A percentile compares a stretch with the other conserved stretches of the same genome.
These are phyloP conservation scores for Fusarium pseudonygamai DNA, from an alignment of 2,329 filamentous ascomycete genomes.

Conservation along the genomic window DNA sequence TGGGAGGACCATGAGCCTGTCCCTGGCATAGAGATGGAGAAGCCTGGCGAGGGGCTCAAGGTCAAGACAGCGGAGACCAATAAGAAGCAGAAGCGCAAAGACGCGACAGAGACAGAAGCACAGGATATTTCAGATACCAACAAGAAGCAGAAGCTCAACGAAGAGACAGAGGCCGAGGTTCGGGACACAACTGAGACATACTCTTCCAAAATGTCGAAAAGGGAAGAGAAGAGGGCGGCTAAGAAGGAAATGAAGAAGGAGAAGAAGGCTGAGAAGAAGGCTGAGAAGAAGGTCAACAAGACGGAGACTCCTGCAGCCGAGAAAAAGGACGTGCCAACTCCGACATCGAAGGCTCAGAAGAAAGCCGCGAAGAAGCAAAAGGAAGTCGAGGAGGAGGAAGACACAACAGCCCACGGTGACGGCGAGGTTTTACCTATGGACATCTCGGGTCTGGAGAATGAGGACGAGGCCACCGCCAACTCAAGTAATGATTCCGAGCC, in stretches of 20 bases:
- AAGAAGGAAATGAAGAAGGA: conserved; percentile 58
- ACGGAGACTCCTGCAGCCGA: conserved; percentile 48
- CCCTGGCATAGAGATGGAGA: conserved; percentile 66
- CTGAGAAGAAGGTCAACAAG: conserved; percentile 56
- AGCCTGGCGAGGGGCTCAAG: conserved; percentile 72
- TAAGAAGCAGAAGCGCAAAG: conserved; percentile 62
- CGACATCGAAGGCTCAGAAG: conserved; percentile 39
- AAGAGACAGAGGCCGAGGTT: conserved; percentile 38
- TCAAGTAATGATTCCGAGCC: conserved; percentile 63
- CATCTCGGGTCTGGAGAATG: conserved; percentile 45
- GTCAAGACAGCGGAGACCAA: conserved; percentile 57
- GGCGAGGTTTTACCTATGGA: conserved; percentile 40
- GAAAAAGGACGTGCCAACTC: conserved; percentile 39
- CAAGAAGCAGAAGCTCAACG: conserved; percentile 63
- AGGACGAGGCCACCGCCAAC: conserved; percentile 56
- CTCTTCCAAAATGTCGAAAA: conserved; percentile 58
- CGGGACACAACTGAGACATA: conserved; percentile 56
- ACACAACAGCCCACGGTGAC: conserved; percentile 13
- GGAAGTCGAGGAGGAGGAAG: conserved; percentile 26
- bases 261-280: conserved; percentile 53
- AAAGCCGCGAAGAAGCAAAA: conserved; percentile 42
- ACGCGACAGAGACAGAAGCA: conserved; percentile 28
- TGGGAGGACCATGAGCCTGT: conserved; percentile 57
- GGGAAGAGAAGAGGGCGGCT: conserved; percentile 62
- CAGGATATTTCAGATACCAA: conserved; percentile 51